These are phyloP conservation scores for Metschnikowia reukaufii DNA, from an alignment of 805 yeast species.

Conservation along the genomic window DNA sequence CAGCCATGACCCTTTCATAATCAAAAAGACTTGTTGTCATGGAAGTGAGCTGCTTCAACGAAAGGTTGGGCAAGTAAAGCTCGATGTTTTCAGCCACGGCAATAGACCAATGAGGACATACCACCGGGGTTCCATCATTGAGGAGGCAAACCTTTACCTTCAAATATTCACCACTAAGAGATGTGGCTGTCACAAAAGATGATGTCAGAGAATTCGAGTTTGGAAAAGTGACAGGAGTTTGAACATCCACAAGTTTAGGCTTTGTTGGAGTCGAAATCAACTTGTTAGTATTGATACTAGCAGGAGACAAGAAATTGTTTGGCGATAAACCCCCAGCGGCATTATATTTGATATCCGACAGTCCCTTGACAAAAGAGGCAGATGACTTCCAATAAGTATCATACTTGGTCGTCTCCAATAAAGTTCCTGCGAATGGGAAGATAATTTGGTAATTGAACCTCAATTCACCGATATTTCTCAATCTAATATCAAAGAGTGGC, in stretches of 20 bases:
- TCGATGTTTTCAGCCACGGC: conserved; percentile 51
- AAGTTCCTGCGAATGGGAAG: conserved; percentile 81
- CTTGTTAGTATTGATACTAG: conserved; percentile 24
- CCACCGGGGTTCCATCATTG: conserved; percentile 83
- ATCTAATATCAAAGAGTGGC: conserved; percentile 79
- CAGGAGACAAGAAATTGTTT: conserved; percentile 39
- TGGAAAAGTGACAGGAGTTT: conserved; percentile 11
- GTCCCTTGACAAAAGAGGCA: conserved; percentile 52
- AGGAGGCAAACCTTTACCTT: conserved; percentile 68
- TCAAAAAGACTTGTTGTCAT: conserved; percentile 42
- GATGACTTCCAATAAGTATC: conserved; percentile 96
- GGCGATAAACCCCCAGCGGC: conserved; percentile 45
- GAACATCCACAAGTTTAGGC: conserved; percentile 14
- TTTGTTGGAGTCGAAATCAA: conserved; percentile 14
- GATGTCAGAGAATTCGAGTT: conserved; percentile 30
- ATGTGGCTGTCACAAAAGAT: conserved; percentile 87
- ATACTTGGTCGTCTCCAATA: conserved; percentile 85
- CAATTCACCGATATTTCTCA: conserved; percentile 79
- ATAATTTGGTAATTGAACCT: conserved; percentile 78
- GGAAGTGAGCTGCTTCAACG: conserved; percentile 44
- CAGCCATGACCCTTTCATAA: conserved; percentile 39
- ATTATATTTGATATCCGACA: conserved; percentile 29
- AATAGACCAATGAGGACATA: conserved; percentile 66
- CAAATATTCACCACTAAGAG: conserved; percentile 78
- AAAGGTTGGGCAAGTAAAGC: conserved; percentile 61